Evolutionary conservation across 139 green algal species (phyloP), one percentile per base, ranked within the genome.

Genomic region (Yamagishiella unicocca): DNA sequence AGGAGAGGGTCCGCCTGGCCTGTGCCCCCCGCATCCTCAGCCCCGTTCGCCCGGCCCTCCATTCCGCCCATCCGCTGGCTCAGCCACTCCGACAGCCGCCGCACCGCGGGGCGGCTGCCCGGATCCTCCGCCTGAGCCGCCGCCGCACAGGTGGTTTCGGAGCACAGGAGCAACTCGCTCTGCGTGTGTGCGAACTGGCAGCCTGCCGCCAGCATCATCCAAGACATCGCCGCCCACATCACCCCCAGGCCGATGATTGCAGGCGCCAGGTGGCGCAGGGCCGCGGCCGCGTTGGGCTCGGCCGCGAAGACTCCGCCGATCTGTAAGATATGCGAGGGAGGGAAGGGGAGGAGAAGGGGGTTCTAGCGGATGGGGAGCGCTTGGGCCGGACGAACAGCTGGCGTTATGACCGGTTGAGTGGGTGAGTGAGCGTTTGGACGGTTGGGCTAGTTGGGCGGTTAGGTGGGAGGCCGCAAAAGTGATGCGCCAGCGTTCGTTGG

Each of bases 111-210:
- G 38, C 37, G 70, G 2, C 21, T 76, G 19, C 22, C 37, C 14
- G 21, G 68, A 21, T 76, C 68, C 68, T 35, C 35, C 21, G 8
- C 12, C 68, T 50, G 68, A 21, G 27, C 35, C 68, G 21, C 22
- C 68, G 38, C 14, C 31, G 33, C 68, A 46, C 66, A 46, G 14
- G 66, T 38, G 3, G 38, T 2, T 2, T 29, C 64, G 27, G 29
- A 74, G 31, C 66, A 74, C 40, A 55, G 40, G 12, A 78, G 40
- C 38, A 40, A 14, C 53, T 83, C 76, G 21, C n/a, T 45, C 54
- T 83, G 35, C 31, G 53, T 83, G 76, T 83, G 76, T 2, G 76
- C 53, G 33, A 71, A 38, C 53, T 83, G 76, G 19, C 46, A 45
- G 53, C 46, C 33, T 7, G 76, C 53, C 10, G 76, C 76, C 29